A percentile compares a stretch with the other conserved stretches of the same genome.
Evolutionary conservation across 2,329 filamentous ascomycete genomes (phyloP).

Genomic region (Mariannaea elegans): DNA sequence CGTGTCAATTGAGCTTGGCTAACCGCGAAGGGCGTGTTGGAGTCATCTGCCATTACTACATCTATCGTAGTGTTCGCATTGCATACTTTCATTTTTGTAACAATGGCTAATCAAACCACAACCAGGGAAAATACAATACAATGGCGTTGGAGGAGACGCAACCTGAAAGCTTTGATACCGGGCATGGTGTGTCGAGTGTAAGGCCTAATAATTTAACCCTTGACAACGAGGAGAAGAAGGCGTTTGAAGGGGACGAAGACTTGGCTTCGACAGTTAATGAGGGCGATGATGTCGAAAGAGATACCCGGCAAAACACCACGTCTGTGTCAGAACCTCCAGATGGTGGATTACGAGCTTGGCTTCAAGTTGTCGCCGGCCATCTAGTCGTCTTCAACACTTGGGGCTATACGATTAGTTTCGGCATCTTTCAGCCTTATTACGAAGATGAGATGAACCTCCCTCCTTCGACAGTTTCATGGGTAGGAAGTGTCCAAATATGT

Average conservation of each 20-base stretch:
- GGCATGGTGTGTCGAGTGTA: neutral
- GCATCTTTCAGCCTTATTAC: slow-evolving; percentile 53
- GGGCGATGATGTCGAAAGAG: slow-evolving; percentile 3
- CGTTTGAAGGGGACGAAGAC: slow-evolving; percentile 5
- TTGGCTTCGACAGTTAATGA: slow-evolving; percentile 1
- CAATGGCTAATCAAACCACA: neutral
- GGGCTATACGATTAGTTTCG: slow-evolving; percentile 52
- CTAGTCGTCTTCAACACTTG: slow-evolving; percentile 50
- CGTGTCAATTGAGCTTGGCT: slow-evolving; percentile 7
- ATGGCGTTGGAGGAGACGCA: neutral
- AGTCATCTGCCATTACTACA: slow-evolving; percentile 1
- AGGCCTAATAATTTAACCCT: neutral
- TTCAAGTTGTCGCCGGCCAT: slow-evolving; percentile 50
- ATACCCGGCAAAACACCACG: neutral
- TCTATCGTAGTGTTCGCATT: neutral
- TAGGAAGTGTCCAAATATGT: slow-evolving; percentile 57
- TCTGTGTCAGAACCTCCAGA: slow-evolving; percentile 42
- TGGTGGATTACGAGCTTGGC: slow-evolving; percentile 49
- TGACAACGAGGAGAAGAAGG: neutral
- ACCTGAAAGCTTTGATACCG: neutral
- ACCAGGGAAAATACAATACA: neutral
- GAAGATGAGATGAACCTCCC: slow-evolving; percentile 41
- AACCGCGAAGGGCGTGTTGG: slow-evolving; percentile 11
- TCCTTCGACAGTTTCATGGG: slow-evolving; percentile 56
- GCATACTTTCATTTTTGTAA: neutral